A percentile compares a stretch with the other conserved stretches of the same genome.
Conservation (phyloP, 768 basidiomycete species). For the Pisolithus tinctorius region DNA sequence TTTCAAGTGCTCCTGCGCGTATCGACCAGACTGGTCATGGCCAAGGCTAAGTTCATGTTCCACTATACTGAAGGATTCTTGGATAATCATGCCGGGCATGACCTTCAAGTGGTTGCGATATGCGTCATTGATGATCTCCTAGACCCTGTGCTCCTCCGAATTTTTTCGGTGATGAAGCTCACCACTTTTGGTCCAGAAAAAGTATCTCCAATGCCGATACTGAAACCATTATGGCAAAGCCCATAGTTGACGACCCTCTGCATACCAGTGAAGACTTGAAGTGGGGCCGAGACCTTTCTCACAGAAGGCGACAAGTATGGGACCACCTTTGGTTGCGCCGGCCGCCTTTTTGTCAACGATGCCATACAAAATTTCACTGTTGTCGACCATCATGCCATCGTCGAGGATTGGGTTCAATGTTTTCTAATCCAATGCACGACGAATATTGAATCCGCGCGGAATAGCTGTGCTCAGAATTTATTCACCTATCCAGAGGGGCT, state of each 20-base stretch:
- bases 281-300: conserved; percentile 95
- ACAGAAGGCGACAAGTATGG: conserved; percentile 94
- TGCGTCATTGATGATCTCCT: conserved; percentile 72
- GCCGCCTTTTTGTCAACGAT: conserved; percentile 99
- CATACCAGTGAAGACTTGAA: too few species aligned
- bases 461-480: conserved; percentile 90
- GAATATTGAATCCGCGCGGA: conserved; percentile 92
- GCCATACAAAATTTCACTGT: conserved; percentile 92
- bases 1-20: conserved; percentile 95
- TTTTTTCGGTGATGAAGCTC: conserved; percentile 77
- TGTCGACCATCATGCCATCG: conserved; percentile 93
- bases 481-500: conserved; percentile 96
- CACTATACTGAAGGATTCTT: conserved; percentile 91
- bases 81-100: conserved; percentile 96
- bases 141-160: conserved; percentile 77
- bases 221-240: conserved; percentile 98
- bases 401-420: conserved; percentile 80
- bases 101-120: conserved; percentile 83
- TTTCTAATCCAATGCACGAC: conserved; percentile 72
- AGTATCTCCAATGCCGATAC: conserved; percentile 97
- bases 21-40: conserved; percentile 92
- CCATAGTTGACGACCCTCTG: conserved; percentile 97
- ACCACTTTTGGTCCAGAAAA: conserved; percentile 90
- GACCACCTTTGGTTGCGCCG: conserved; percentile 88
- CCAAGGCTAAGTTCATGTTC: conserved; percentile 89